A percentile compares a stretch with the other conserved stretches of the same genome.
Evolutionary conservation across 73 alveolate genomes (phyloP).

Genomic region (Paramecium sexaurelia): DNA sequence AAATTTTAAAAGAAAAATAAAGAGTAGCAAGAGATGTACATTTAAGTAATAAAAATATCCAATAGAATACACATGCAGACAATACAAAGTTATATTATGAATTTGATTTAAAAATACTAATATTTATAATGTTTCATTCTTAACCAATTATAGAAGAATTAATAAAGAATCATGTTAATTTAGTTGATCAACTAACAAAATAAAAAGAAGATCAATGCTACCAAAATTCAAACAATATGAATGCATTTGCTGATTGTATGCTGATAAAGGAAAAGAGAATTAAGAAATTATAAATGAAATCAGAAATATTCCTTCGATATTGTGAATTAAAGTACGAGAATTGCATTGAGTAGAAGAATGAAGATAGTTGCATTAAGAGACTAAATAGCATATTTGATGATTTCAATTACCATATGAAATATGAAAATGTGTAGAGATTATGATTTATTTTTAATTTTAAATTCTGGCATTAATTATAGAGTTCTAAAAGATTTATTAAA

Average conservation of each 20-base stretch:
- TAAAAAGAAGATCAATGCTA: neutral
- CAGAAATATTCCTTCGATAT: neutral
- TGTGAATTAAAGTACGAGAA: neutral
- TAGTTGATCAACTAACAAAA: neutral
- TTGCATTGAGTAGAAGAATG: neutral
- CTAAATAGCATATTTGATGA: neutral
- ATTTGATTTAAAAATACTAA: neutral
- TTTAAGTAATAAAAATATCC: neutral
- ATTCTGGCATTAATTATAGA: neutral
- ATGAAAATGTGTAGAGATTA: neutral
- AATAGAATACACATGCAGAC: neutral
- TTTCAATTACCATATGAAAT: neutral
- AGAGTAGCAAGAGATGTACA: neutral
- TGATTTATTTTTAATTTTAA: neutral
- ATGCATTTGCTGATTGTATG: neutral
- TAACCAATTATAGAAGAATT: neutral
- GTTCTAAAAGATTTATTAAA: neutral
- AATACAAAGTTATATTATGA: neutral
- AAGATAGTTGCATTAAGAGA: neutral
- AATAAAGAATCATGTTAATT: neutral
- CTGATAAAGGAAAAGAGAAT: neutral
- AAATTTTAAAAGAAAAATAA: neutral
- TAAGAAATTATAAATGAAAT: neutral
- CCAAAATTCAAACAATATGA: neutral
- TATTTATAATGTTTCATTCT: neutral